Percentiles rank a stretch among this genome's conserved stretches.
Evolutionary conservation across 345 rosid genomes (phyloP).

Genomic region (Populus deltoides): DNA sequence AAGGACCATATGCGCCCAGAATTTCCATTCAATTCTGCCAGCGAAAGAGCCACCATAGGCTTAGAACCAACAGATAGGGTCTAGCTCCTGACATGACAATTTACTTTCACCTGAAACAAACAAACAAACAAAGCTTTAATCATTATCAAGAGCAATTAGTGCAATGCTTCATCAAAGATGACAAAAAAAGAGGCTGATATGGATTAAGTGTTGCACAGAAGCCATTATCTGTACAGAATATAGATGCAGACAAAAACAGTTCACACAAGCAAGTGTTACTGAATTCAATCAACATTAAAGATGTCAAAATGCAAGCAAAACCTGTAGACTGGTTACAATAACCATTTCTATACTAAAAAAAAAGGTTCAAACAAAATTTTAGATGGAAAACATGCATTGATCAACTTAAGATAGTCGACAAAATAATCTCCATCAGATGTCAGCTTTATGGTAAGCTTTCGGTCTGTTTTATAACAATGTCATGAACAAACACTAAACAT

Average conservation of each 20-base stretch:
- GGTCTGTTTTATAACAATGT: neutral
- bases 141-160: neutral
- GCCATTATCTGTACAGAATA: neutral
- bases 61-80: conserved; percentile 62
- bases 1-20: conserved; percentile 46
- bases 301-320: neutral
- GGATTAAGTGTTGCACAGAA: neutral
- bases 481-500: neutral
- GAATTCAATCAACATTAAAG: neutral
- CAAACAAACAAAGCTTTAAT: neutral
- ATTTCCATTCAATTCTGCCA: conserved; percentile 72
- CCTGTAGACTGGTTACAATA: neutral
- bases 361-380: neutral
- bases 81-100: conserved; percentile 46
- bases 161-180: neutral
- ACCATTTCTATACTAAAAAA: neutral
- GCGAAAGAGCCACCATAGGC: conserved; percentile 76
- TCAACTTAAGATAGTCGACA: neutral
- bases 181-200: neutral
- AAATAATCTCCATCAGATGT: neutral
- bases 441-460: neutral
- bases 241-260: neutral
- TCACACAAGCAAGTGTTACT: neutral
- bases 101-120: conserved; percentile 59
- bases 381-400: neutral